Base-by-base conservation (phyloP, 768 basidiomycete species). In the Postia placenta region DNA sequence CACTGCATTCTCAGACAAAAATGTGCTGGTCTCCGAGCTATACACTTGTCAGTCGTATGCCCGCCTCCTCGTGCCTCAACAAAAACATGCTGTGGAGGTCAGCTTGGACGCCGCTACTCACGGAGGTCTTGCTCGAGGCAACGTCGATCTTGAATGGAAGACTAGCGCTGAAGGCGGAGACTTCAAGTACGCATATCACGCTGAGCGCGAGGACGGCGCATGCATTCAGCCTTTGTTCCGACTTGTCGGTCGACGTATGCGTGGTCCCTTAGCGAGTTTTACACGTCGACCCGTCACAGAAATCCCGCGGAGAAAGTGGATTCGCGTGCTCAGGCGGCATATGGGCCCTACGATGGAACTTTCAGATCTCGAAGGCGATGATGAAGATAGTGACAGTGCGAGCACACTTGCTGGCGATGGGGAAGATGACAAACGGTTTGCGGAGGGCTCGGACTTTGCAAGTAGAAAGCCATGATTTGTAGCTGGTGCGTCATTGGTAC, bases 31-130 rank as follows among this genome's bases (percentile, higher is more conserved):
- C 9, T 40, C 36, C 26, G 47, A 48, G 39, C 4, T 42, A 12
- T 48, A 48, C 47, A 20, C 9, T 19, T 48, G 47, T 24, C 38
- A 19, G 11, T 48, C 47, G 3, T 48, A 48, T 22, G 47, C 38
- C 2, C 47, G 47, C 12, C 47, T 48, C 12, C 47, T 48, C 28
- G 47, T 39, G 4, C 47, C 47, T 2, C 25, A 28, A n/a, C 47
- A 48, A 20, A 19, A 28, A 15, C 37, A 20, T n/a, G 20, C 23
- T n/a, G 28, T 48, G 15, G 25, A 48, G 20, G 22, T 48, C 37
- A 42, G 17, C 14, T 20, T 48, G 7, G 47, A 48, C 15, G 47
- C n/a, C 2, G 20, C 12, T 22, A 19, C 38, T 4, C 37, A 48
- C 26, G 22, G 15, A 14, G 6, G 40, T 4, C 15, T 30, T 2